These are phyloP conservation scores for Sugiyamaella xylanicola DNA, from an alignment of 1,139 yeast species.

Conservation along the genomic window DNA sequence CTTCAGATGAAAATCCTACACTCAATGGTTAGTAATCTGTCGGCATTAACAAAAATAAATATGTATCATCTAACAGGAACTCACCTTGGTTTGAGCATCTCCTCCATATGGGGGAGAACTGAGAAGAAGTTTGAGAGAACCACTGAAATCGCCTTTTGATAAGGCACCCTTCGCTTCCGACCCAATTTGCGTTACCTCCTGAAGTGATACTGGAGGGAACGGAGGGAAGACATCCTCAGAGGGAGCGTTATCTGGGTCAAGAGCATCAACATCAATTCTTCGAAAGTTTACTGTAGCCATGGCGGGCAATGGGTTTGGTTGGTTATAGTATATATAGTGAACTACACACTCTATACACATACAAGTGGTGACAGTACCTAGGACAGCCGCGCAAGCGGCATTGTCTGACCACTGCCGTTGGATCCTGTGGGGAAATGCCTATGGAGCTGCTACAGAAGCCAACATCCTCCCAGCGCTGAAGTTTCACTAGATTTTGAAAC, in stretches of 20 bases:
- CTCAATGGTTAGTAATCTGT: background rate
- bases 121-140: constrained; percentile 66
- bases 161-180: constrained; percentile 62
- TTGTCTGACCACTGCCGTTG: no score
- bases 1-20: constrained; percentile 47
- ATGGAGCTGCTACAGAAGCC: no score
- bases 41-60: background rate
- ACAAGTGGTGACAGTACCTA: no score
- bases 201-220: constrained; percentile 47
- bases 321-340: no score
- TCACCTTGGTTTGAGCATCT: constrained; percentile 55
- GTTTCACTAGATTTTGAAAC: no score
- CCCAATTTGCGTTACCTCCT: constrained; percentile 58
- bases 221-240: constrained; percentile 67
- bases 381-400: background rate
- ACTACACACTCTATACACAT: no score
- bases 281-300: constrained; percentile 46
- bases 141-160: constrained; percentile 70
- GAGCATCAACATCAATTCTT: constrained; percentile 89
- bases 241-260: constrained; percentile 77
- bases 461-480: no score
- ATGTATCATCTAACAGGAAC: no score
- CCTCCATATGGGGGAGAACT: constrained; percentile 84
- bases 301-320: background rate
- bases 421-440: no score